These are phyloP conservation scores for Suhomyces yuchorum DNA, from an alignment of 1,139 yeast species.

Conservation along the genomic window DNA sequence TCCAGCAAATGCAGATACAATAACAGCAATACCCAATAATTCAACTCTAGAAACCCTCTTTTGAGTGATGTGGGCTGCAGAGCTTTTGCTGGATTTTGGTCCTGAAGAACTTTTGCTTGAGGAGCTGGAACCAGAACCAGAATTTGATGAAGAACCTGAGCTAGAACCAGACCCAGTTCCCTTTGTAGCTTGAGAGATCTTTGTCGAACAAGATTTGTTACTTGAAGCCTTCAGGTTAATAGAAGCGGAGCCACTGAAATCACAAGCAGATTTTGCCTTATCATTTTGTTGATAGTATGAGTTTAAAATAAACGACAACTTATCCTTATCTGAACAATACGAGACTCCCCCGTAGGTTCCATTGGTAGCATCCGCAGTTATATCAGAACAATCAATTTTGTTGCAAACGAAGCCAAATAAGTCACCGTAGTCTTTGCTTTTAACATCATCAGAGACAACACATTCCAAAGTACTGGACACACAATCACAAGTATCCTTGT, in stretches of 20 bases:
- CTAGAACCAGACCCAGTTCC: slow-evolving; percentile 23
- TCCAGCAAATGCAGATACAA: slow-evolving; percentile 40
- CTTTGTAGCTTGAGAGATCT: slow-evolving; percentile 26
- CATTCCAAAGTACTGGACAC: slow-evolving; percentile 37
- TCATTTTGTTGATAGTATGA: slow-evolving; percentile 39
- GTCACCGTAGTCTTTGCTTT: slow-evolving; percentile 35
- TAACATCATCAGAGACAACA: slow-evolving; percentile 37
- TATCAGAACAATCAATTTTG: slow-evolving; percentile 39
- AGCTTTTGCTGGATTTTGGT: slow-evolving; percentile 25
- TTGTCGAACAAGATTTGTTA: slow-evolving; percentile 36
- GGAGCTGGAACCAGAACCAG: slow-evolving; percentile 31
- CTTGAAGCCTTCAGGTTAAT: slow-evolving; percentile 29
- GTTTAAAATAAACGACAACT: slow-evolving; percentile 45
- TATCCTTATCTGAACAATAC: slow-evolving; percentile 40
- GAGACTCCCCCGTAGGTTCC: slow-evolving; percentile 48
- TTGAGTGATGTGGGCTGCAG: slow-evolving; percentile 26
- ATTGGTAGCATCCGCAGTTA: slow-evolving; percentile 37
- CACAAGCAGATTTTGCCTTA: slow-evolving; percentile 37
- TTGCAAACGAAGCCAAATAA: slow-evolving; percentile 39
- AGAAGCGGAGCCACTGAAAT: slow-evolving; percentile 45
- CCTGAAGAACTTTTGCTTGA: slow-evolving; percentile 27
- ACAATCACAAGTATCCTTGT: slow-evolving; percentile 42
- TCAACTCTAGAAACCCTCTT: slow-evolving; percentile 33
- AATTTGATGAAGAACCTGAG: slow-evolving; percentile 28
- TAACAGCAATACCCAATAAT: slow-evolving; percentile 33